Base-by-base conservation (phyloP, 345 rosid species). In the Abelmoschus esculentus region DNA sequence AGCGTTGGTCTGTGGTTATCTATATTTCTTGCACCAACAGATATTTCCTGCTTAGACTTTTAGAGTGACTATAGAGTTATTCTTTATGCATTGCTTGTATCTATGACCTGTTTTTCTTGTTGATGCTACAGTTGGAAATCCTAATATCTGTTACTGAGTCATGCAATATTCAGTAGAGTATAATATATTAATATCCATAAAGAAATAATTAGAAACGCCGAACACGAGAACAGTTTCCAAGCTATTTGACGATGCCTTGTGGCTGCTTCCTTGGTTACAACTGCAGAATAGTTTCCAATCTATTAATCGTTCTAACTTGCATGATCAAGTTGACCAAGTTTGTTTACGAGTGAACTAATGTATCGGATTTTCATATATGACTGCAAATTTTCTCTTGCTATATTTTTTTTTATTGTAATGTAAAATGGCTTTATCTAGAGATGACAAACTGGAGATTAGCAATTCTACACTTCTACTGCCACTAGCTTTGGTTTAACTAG, bases 1-100 rank as follows among this genome's bases (percentile, higher is more conserved):
- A 74, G 78, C 66, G 72, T 67, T 61, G 18, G 28, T 61, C 57
- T 58, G 17, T 26, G 18, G 7, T 17, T n/a, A 26, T 66, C 46
- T 32, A 6, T 10, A 19, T 66, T 28, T 70, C 38, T 61, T 15
- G 12, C 26, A 32, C 67, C 50, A n/a, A 59, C 22, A 46, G 22
- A 42, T 26, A 15, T 57, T 56, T 70, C 64, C 55, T 28, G 15
- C 65, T 70, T 57, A 22, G 26, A 22, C 26, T 22, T 22, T 22
- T 22, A 42, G 36, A 70, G 64, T 7, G 34, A 28, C 55, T 47
- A 3, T 28, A 56, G 42, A 17, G 36, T 65, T 6, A 42, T 42
- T 44, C 54, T 65, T 65, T 65, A 13, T 44, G 38, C 69, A 44
- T 26, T 44, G 19, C 69, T 22, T 52, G 28, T 46, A 40, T 40